Evolutionary conservation across 768 basidiomycete species (phyloP), one percentile per base, ranked within the genome.

Genomic region (Russula sp.): DNA sequence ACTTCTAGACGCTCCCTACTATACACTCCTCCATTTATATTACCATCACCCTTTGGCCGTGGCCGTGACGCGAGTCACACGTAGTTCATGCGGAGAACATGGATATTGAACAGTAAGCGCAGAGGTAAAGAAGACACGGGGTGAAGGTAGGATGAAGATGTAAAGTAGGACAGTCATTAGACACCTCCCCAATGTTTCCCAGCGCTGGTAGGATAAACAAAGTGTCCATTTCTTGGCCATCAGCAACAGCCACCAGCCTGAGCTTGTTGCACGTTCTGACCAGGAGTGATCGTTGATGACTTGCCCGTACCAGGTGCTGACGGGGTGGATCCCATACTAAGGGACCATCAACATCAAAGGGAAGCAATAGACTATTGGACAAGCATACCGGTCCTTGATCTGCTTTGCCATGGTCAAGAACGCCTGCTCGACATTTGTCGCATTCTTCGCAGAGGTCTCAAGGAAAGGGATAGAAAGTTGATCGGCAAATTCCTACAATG

Each of bases 361-460:
- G 50, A 14, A 13, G 45, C 2, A 36, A 20, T 8, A n/a, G 16
- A 20, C 29, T 22, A 22, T 10, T 3, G 8, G 13, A 16, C 41
- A 22, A 34, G 66, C 83, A 36, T 69, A 88, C 90, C 90, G 85
- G 74, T 93, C 91, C 73, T 93, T 93, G 73, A 93, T 93, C 76
- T 93, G 91, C 80, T 96, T 91, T 4, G 97, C 95, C 84, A 99
- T 92, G 35, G 94, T 95, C 80, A 98, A 86, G 84, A 99, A 99
- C 6, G 97, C 95, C 75, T 99, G 93, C 74, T 99, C 97, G 63
- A 99, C 97, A 69, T 97, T 97, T 64, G 94, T 95, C 56, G 95
- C 93, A 70, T 90, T 93, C 89, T 98, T 98, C 39, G 97, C 97
- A n/a, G 90, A 93, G 13, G 97, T 99, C 80, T 99, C 97, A 72